These are phyloP conservation scores for Plectosphaerella cucumerina DNA, from an alignment of 2,329 filamentous ascomycete genomes.

Conservation along the genomic window DNA sequence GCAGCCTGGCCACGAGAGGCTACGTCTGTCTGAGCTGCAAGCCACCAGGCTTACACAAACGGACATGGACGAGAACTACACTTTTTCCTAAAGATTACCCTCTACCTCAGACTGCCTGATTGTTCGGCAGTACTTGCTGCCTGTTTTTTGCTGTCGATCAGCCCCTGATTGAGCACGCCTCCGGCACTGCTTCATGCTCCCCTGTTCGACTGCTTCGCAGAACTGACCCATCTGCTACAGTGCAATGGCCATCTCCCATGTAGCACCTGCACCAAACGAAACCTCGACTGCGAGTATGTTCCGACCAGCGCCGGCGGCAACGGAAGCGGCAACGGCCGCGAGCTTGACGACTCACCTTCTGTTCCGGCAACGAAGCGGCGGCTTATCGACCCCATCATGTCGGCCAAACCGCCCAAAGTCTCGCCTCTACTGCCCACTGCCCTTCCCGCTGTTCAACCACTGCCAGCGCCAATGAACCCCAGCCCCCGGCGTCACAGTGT, in stretches of 20 bases:
- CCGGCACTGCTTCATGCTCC: too few relatives aligned
- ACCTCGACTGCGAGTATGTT: slow-evolving; percentile 15
- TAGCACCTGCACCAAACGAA: slow-evolving; percentile 16
- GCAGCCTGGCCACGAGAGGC: background rate
- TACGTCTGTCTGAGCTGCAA: background rate
- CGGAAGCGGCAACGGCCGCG: background rate
- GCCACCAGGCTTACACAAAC: background rate
- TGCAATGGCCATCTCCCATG: slow-evolving; percentile 18
- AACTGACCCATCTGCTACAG: slow-evolving; percentile 8
- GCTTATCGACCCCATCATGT: slow-evolving; percentile 6
- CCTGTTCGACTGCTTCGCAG: too few relatives aligned
- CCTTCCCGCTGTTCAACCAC: slow-evolving; percentile 5
- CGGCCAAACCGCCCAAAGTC: background rate
- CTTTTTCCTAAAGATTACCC: background rate
- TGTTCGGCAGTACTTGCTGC: too few relatives aligned
- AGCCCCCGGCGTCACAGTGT: slow-evolving; percentile 2
- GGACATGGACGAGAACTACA: background rate
- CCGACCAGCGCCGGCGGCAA: background rate
- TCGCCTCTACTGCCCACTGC: slow-evolving; percentile 2
- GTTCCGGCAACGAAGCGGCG: slow-evolving; percentile 7
- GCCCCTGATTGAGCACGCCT: background rate
- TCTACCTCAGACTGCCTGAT: background rate
- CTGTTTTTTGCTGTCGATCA: background rate
- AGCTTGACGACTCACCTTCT: background rate
- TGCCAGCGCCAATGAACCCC: slow-evolving; percentile 6